Evolutionary conservation across 164 flowering plant genomes (phyloP).

Genomic region (Saururus chinensis): DNA sequence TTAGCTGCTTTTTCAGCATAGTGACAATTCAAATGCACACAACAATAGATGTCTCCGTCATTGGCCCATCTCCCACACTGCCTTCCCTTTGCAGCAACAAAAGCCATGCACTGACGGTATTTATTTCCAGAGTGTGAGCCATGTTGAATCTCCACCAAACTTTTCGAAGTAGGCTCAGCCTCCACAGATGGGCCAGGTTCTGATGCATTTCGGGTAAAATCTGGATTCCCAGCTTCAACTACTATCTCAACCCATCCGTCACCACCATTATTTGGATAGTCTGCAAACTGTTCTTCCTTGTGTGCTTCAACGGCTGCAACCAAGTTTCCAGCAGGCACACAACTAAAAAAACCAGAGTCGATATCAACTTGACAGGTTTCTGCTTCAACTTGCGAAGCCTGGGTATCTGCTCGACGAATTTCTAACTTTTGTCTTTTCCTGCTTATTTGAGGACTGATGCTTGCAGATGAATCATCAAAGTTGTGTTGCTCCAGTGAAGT

Average conservation of each 20-base stretch:
- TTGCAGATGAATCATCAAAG: slow-evolving; percentile 20
- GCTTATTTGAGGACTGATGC: slow-evolving; percentile 31
- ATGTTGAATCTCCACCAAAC: slow-evolving; percentile 11
- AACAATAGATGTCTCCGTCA: slow-evolving; percentile 87
- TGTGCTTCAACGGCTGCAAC: slow-evolving; percentile 15
- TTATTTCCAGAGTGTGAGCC: slow-evolving; percentile 24
- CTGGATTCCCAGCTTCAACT: slow-evolving; percentile 41
- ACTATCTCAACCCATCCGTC: slow-evolving; percentile 55
- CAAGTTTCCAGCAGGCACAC: slow-evolving; percentile 20
- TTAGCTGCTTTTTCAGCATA: slow-evolving; percentile 33
- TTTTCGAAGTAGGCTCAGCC: slow-evolving; percentile 21
- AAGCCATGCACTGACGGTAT: slow-evolving; percentile 70
- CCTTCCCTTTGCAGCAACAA: slow-evolving; percentile 88
- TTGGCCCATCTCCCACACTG: slow-evolving; percentile 94
- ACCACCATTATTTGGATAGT: slow-evolving; percentile 12
- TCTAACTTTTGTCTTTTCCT: slow-evolving; percentile 92
- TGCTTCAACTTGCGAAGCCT: slow-evolving; percentile 29
- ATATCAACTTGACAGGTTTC: slow-evolving; percentile 2
- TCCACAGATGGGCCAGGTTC: slow-evolving; percentile 27
- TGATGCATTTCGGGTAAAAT: slow-evolving; percentile 18
- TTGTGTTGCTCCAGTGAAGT: slow-evolving; percentile 25
- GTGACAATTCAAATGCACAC: slow-evolving; percentile 78
- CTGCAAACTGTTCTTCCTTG: slow-evolving; percentile 20
- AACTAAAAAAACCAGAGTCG: slow-evolving; percentile 34
- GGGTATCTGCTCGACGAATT: slow-evolving; percentile 85